These are phyloP conservation scores for Chalaropsis thielavioides DNA, from an alignment of 2,329 filamentous ascomycete genomes.

Conservation along the genomic window DNA sequence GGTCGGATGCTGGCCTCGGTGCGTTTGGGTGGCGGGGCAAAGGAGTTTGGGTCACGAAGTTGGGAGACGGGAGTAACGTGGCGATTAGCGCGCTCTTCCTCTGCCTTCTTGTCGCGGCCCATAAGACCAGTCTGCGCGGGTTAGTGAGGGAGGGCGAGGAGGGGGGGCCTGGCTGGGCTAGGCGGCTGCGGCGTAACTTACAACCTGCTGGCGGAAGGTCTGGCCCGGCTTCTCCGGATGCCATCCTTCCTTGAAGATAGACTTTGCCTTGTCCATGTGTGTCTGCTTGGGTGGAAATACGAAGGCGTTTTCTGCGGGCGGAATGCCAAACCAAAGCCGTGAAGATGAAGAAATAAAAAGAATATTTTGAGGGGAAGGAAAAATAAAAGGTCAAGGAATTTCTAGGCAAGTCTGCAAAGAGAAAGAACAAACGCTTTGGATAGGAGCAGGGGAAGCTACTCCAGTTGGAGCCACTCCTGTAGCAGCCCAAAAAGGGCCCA, in stretches of 20 bases:
- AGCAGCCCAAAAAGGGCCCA: background rate
- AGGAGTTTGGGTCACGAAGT: constrained; percentile 61
- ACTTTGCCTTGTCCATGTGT: constrained; percentile 15
- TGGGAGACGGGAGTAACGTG: constrained; percentile 48
- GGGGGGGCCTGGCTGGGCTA: background rate
- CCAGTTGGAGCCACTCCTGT: constrained; percentile 22
- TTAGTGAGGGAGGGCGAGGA: background rate
- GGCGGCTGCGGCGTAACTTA: constrained; percentile 16
- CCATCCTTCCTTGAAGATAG: constrained; percentile 15
- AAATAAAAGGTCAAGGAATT: background rate
- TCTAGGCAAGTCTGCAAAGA: background rate
- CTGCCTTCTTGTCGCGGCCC: constrained; percentile 28
- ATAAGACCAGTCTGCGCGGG: constrained; percentile 32
- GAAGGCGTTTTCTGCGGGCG: background rate
- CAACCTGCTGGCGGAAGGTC: constrained; percentile 27
- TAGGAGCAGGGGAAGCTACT: constrained; percentile 1
- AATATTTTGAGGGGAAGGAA: background rate
- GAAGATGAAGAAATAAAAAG: background rate
- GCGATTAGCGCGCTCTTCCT: constrained; percentile 24
- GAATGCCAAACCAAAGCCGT: no score
- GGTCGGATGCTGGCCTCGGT: constrained; percentile 26
- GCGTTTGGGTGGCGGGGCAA: constrained; percentile 66
- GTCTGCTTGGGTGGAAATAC: background rate
- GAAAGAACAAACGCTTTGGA: background rate
- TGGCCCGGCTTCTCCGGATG: constrained; percentile 16